These are phyloP conservation scores for Pleurotus pulmonarius DNA, from an alignment of 768 basidiomycete species.

Conservation along the genomic window DNA sequence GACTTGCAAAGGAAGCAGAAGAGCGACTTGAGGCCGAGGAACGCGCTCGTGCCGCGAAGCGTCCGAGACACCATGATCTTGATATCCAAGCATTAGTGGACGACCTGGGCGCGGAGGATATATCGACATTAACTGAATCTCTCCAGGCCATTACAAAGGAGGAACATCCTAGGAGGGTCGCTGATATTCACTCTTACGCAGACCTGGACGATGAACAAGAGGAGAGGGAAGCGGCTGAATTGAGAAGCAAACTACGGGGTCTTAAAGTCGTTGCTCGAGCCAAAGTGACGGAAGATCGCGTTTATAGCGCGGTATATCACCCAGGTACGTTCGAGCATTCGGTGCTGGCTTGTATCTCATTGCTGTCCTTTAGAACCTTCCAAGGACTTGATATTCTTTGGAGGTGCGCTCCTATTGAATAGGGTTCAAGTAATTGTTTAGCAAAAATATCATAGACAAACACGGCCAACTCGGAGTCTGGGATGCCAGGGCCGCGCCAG, in stretches of 20 bases:
- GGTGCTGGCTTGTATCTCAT: background rate
- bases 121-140: slow-evolving; percentile 39
- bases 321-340: slow-evolving; percentile 38
- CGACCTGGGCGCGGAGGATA: slow-evolving; percentile 46
- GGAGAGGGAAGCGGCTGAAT: slow-evolving; percentile 46
- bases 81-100: slow-evolving; percentile 52
- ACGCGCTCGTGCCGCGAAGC: slow-evolving; percentile 55
- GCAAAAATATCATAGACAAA: slow-evolving; percentile 52
- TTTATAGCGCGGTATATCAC: slow-evolving; percentile 81
- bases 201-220: slow-evolving; percentile 40
- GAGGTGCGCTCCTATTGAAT: slow-evolving; percentile 42
- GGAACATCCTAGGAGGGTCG: slow-evolving; percentile 33
- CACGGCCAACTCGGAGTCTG: slow-evolving; percentile 82
- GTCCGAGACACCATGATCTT: slow-evolving; percentile 65
- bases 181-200: slow-evolving; percentile 47
- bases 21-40: slow-evolving; percentile 61
- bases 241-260: slow-evolving; percentile 50
- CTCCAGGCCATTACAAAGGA: slow-evolving; percentile 37
- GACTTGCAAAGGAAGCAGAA: slow-evolving; percentile 54
- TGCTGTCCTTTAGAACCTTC: slow-evolving; percentile 46
- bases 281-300: slow-evolving; percentile 70
- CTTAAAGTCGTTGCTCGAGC: slow-evolving; percentile 72
- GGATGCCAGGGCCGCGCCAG: slow-evolving; percentile 72
- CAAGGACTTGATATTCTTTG: slow-evolving; percentile 85
- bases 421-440: background rate